These are phyloP conservation scores for Cercospora janseana DNA, from an alignment of 2,329 filamentous ascomycete species.

Conservation along the genomic window DNA sequence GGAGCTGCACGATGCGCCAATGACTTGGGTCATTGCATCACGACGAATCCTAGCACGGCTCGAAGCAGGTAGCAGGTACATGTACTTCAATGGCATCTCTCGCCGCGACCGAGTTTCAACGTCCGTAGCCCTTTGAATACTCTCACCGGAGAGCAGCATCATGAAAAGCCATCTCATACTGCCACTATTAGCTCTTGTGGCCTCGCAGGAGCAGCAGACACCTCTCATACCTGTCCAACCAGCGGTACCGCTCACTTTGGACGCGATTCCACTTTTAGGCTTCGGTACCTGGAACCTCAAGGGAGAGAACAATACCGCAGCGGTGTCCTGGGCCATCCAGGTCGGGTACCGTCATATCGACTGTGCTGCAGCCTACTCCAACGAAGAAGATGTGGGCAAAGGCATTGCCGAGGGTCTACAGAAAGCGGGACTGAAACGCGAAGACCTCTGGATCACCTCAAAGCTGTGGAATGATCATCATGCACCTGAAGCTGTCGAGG, in stretches of 20 bases:
- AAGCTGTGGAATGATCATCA: constrained; percentile 43
- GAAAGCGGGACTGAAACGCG: constrained; percentile 35
- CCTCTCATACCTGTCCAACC: constrained; percentile 25
- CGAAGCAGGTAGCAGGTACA: constrained; percentile 1
- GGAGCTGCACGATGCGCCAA: constrained; percentile 10
- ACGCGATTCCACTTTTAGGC: constrained; percentile 37
- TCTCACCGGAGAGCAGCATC: constrained; percentile 14
- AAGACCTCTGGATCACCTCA: constrained; percentile 39
- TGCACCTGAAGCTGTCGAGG: constrained; percentile 32
- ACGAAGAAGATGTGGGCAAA: constrained; percentile 46
- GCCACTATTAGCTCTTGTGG: constrained; percentile 28
- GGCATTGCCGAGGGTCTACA: constrained; percentile 42
- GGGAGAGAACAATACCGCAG: constrained; percentile 38
- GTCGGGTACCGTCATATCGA: constrained; percentile 57
- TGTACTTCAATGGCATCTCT: no score
- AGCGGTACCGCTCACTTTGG: constrained; percentile 29
- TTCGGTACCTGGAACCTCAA: constrained; percentile 43
- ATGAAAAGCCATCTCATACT: constrained; percentile 20
- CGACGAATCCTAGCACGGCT: constrained; percentile 6
- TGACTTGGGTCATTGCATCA: constrained; percentile 18
- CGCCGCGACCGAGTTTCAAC: not conserved
- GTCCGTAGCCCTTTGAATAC: not conserved
- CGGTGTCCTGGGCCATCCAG: constrained; percentile 43
- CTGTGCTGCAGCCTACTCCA: constrained; percentile 46
- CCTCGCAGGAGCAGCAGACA: constrained; percentile 26